phyloP scores from a whole-genome alignment of 495 filamentous ascomycete genomes.

The Talaromyces ruber region DNA sequence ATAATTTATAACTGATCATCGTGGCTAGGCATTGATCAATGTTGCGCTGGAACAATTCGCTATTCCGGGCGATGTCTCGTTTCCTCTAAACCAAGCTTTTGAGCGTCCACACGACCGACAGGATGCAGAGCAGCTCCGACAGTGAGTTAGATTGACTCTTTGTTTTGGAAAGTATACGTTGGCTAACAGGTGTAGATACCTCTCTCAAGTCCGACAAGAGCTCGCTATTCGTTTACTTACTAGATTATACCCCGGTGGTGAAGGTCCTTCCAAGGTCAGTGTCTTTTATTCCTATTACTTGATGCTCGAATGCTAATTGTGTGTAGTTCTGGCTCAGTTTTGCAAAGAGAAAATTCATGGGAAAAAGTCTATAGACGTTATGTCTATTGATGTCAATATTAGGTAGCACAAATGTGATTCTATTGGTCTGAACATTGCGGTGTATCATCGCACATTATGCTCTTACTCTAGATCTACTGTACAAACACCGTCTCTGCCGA shows the following conservation, averaged over 20 bases:
- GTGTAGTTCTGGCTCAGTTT: constrained; percentile 93
- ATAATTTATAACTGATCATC: neutral
- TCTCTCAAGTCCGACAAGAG: constrained; percentile 89
- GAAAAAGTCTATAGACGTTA: constrained; percentile 62
- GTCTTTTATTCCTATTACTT: neutral
- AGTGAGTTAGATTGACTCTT: constrained; percentile 32
- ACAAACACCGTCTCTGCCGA: neutral
- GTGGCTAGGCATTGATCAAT: constrained; percentile 51
- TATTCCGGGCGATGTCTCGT: constrained; percentile 87
- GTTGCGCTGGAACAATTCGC: constrained; percentile 85
- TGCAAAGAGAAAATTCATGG: constrained; percentile 98
- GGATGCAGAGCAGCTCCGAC: constrained; percentile 76
- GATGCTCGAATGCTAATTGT: neutral
- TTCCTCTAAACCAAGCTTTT: constrained; percentile 83
- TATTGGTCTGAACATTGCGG: neutral
- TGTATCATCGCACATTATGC: neutral
- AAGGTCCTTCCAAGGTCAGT: constrained; percentile 73
- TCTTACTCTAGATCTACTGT: neutral
- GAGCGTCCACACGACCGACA: constrained; percentile 76
- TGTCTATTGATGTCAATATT: constrained; percentile 2
- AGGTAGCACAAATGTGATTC: constrained; percentile 4
- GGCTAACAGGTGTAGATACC: constrained; percentile 41
- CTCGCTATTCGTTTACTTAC: constrained; percentile 70
- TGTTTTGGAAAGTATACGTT: neutral
- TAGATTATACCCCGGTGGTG: constrained; percentile 78